Base-by-base conservation (phyloP, 1,139 yeast species). In the Pichia terricola region DNA sequence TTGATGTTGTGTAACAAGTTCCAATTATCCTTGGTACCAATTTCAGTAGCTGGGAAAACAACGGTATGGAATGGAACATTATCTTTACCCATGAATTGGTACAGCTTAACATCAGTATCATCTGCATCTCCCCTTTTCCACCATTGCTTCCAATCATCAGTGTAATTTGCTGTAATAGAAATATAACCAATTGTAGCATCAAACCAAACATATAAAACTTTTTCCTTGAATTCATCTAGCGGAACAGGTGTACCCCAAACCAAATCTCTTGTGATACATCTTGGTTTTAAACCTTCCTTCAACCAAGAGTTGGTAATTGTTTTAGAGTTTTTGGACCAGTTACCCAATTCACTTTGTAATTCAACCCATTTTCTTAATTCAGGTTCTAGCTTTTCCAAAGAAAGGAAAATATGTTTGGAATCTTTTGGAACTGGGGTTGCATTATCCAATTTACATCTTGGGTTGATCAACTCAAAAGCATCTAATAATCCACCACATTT, bases 191-290 rank as follows among this genome's bases (percentile, higher is more conserved):
- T 89, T 40, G 96, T 78, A 39, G 99, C 99, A 67, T 91, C 99
- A 56, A 91, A 91, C 99, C 99, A 91, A 49, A 91, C 99, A 60
- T 91, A 91, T 59, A 91, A 71, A 16, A 91, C 98, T 67, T 91
- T 91, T 43, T 87, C 81, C 54, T 82, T 79, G 68, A 74, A 91
- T 39, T 77, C 79, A 53, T 84, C 79, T 53, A 85, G 69, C 42
- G 98, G 98, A 33, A 91, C 97, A 4, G 97, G 96, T 8, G 96
- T 88, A 62, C 99, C 99, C 99, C 99, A 91, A 44, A 80, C 79
- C 62, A 91, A 75, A 64, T 91, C 99, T 69, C 99, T 81, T 25
- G 98, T 91, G 61, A 91, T 94, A 69, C 96, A 87, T 66, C 98
- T 81, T 49, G 97, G 91, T 53, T 79, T 81, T 50, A 91, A 75